Base-by-base conservation (phyloP, 768 basidiomycete genomes). In the Harrya chromipes region DNA sequence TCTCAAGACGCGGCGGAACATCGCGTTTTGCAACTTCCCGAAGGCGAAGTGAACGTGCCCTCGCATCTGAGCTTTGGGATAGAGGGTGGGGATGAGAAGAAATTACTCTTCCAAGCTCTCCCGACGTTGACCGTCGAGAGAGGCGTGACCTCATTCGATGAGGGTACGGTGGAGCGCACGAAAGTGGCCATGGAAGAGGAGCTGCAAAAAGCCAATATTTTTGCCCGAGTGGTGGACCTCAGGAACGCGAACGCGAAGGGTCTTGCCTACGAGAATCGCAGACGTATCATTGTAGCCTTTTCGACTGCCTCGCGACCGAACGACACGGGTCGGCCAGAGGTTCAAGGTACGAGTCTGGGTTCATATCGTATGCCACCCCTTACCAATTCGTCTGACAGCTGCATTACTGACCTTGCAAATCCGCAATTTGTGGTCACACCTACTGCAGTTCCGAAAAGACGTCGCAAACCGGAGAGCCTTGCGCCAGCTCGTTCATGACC, bases 361-460 rank as follows among this genome's bases (percentile, higher is more conserved):
- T 33, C 36, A 16, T 46, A 46, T 47, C 23, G 13, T 23, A 46
- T 38, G n/a, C 9, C 8, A 38, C 11, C 21, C 16, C 46, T 48
- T 19, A 46, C 43, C 13, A 42, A 37, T 48, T 26, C 36, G 19
- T 49, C 40, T 38, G 16, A 3, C 58, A 97, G 95, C 85, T 50
- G 95, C 95, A 1, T 72, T 97, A 23, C 64, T 94, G 49, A 98
- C 95, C 1, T 79, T 85, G 60, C 78, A 82, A 66, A 95, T 97
- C 57, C 89, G 89, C 40, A 86, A 84, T 55, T 65, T 97, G 34
- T 87, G 87, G 79, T 71, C 71, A 6, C 94, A 97, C 66, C 68
- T 95, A 26, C 72, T 65, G 10, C 75, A 71, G 39, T 85, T 79
- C 56, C 84, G 80, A 59, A 80, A 80, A 47, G 95, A 98, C 63